These are phyloP conservation scores for Zymoseptoria pseudotritici DNA, from an alignment of 2,329 filamentous ascomycete genomes.

Conservation along the genomic window DNA sequence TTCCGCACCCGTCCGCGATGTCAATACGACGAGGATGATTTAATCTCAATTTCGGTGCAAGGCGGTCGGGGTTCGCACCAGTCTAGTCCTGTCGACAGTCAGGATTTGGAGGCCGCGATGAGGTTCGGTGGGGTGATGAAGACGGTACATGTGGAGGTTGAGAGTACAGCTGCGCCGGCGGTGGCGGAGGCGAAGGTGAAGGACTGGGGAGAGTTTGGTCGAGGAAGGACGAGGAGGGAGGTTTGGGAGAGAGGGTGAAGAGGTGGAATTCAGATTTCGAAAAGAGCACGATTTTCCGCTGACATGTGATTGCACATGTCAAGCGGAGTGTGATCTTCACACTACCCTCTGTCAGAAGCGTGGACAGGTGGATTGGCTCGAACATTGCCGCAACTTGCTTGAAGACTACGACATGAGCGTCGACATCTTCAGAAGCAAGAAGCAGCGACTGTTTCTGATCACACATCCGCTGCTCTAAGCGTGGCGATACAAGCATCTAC, in stretches of 20 bases:
- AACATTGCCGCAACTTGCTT: not conserved
- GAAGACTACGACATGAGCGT: not conserved
- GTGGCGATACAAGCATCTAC: not conserved
- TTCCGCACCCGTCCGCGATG: not conserved
- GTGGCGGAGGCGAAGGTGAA: not conserved
- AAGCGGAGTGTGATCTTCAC: not conserved
- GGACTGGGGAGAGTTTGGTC: slow-evolving; percentile 6
- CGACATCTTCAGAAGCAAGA: not conserved
- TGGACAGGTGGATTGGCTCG: not conserved
- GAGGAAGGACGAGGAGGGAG: slow-evolving; percentile 9
- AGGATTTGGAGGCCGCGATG: slow-evolving; percentile 9
- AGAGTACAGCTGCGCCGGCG: slow-evolving; percentile 2
- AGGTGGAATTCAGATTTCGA: not conserved
- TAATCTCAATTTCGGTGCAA: not conserved
- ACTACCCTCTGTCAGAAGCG: not conserved
- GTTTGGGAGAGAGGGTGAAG: slow-evolving; percentile 6
- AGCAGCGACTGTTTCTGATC: not conserved
- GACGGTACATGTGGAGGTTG: slow-evolving; percentile 11
- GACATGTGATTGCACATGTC: not conserved
- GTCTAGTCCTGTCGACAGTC: not conserved
- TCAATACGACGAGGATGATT: not conserved
- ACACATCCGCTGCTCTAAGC: not conserved
- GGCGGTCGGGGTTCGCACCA: not conserved
- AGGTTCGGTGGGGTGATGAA: slow-evolving; percentile 11
- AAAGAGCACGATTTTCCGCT: not conserved